These are phyloP conservation scores for Phtheirospermum japonicum DNA, from an alignment of 257 asterid species.

Conservation along the genomic window DNA sequence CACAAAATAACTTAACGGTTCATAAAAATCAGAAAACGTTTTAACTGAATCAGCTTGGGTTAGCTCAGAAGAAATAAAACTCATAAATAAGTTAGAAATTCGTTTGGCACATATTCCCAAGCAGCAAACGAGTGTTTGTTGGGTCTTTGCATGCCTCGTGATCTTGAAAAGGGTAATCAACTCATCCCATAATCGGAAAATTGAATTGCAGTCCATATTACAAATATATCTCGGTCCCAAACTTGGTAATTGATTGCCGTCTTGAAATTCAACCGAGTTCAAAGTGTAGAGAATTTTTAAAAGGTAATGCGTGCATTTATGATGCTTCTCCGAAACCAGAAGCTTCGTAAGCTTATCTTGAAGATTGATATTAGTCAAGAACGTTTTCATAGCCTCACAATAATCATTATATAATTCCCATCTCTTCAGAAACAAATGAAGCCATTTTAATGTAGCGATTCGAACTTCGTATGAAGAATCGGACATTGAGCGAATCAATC, in stretches of 20 bases:
- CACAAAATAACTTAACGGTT: constrained; percentile 55
- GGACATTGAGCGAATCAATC: constrained; percentile 54
- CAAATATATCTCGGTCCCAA: constrained; percentile 42
- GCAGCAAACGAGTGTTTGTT: constrained; percentile 73
- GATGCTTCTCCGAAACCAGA: constrained; percentile 71
- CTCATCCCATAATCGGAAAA: constrained; percentile 65
- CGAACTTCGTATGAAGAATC: constrained; percentile 86
- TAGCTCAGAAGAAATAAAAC: constrained; percentile 37
- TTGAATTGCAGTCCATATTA: constrained; percentile 51
- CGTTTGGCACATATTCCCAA: constrained; percentile 80
- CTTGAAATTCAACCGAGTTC: constrained; percentile 51
- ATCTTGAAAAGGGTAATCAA: constrained; percentile 65
- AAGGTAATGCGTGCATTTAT: constrained; percentile 69
- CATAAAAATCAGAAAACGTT: constrained; percentile 39
- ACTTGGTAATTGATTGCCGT: constrained; percentile 32
- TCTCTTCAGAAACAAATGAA: constrained; percentile 55
- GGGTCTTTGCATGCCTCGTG: constrained; percentile 76
- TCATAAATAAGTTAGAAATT: constrained; percentile 41
- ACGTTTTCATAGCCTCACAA: constrained; percentile 42
- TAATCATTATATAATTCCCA: constrained; percentile 35
- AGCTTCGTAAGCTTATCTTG: constrained; percentile 55
- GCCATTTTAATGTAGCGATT: constrained; percentile 83
- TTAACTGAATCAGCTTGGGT: constrained; percentile 30
- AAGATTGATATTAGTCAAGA: constrained; percentile 52
- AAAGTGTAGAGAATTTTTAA: constrained; percentile 77